These are phyloP conservation scores for Striga hermonthica DNA, from an alignment of 305 asterid species.

Conservation along the genomic window DNA sequence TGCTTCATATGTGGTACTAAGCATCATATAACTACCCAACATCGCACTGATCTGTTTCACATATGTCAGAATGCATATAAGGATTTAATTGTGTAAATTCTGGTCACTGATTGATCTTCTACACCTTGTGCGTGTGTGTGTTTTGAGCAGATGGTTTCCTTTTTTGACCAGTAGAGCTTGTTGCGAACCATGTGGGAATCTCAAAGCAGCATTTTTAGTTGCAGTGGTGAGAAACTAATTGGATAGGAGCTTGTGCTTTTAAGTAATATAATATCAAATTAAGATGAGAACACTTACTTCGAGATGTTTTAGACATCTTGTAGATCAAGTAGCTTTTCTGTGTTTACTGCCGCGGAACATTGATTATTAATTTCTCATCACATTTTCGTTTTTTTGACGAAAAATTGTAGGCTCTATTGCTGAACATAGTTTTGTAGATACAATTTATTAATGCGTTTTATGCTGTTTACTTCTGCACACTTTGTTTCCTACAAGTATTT, in stretches of 20 bases:
- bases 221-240: conserved; percentile 86
- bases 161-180: conserved; percentile 90
- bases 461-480: neutral
- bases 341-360: conserved; percentile 10
- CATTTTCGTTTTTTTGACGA: too few relatives aligned
- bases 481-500: neutral
- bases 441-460: neutral
- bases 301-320: conserved; percentile 18
- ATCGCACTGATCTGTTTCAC: conserved; percentile 13
- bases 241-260: conserved; percentile 24
- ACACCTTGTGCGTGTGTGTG: conserved; percentile 22
- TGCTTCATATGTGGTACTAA: conserved; percentile 7
- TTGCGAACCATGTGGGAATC: conserved; percentile 98
- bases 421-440: conserved; percentile 12
- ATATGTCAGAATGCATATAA: conserved; percentile 12
- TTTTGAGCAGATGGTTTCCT: conserved; percentile 87
- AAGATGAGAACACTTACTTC: conserved; percentile 8
- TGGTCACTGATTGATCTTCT: conserved; percentile 20
- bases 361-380: neutral
- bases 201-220: conserved; percentile 96
- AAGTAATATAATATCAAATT: neutral
- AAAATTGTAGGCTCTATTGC: conserved; percentile 11
- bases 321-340: conserved; percentile 8
- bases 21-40: conserved; percentile 18
- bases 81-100: conserved; percentile 10